These are phyloP conservation scores for Aspergillus diversus DNA, from an alignment of 495 filamentous ascomycete species.

Conservation along the genomic window DNA sequence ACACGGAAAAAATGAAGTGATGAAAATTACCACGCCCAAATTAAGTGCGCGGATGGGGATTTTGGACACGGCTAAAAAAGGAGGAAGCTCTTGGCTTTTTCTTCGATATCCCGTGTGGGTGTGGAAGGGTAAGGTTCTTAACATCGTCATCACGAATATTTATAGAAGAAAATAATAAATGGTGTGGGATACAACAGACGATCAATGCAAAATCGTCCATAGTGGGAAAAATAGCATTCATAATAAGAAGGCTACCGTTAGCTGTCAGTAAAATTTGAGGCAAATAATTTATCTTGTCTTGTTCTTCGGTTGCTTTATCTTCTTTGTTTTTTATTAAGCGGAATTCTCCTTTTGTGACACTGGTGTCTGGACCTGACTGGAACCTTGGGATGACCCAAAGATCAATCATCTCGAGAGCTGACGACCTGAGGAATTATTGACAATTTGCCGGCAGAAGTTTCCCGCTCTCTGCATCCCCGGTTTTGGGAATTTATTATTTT, in stretches of 20 bases:
- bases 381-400: slow-evolving; percentile 3
- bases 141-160: slow-evolving; percentile 6
- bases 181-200: neutral
- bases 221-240: neutral
- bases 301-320: neutral
- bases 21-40: no score
- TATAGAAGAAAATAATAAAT: slow-evolving; percentile 8
- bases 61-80: neutral
- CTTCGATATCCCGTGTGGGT: neutral
- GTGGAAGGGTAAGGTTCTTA: neutral
- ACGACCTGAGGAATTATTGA: slow-evolving; percentile 6
- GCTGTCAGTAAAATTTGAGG: slow-evolving; percentile 5
- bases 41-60: no score
- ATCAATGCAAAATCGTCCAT: neutral
- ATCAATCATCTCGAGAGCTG: neutral
- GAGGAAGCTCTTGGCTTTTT: neutral
- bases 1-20: no score
- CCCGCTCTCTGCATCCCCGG: slow-evolving; percentile 17
- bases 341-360: neutral
- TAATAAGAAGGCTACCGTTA: slow-evolving; percentile 18
- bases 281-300: neutral
- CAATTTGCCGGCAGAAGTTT: slow-evolving; percentile 6
- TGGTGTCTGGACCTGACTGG: neutral
- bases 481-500: slow-evolving; percentile 9
- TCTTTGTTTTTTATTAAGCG: slow-evolving; percentile 1